A percentile compares a stretch with the other conserved stretches of the same genome.
Evolutionary conservation across 106 monocot species (phyloP).

Genomic region (Apostasia ramifera): DNA sequence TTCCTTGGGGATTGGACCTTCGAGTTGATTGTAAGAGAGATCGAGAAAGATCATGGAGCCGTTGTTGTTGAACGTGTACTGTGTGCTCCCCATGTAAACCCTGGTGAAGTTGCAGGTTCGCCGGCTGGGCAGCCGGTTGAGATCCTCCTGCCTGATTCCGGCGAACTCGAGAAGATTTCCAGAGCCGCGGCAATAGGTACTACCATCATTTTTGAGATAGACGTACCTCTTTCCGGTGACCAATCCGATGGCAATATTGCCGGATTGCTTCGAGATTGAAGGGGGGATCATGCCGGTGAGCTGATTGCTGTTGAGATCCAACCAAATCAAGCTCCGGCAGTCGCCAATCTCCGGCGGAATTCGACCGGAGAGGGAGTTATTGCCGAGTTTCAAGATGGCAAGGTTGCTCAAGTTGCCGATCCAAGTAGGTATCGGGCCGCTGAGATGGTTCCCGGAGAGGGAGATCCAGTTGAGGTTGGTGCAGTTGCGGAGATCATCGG

Average conservation of each 20-base stretch:
- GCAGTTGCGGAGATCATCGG: conserved; percentile 44
- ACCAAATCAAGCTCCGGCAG: conserved; percentile 84
- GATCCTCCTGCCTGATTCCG: conserved; percentile 70
- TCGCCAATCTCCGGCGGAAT: conserved; percentile 86
- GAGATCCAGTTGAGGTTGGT: conserved; percentile 79
- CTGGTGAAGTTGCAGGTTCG: conserved; percentile 77
- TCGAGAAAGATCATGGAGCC: conserved; percentile 91
- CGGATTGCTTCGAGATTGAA: conserved; percentile 58
- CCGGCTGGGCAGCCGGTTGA: conserved; percentile 33
- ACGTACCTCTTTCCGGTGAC: conserved; percentile 76
- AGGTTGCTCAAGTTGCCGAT: conserved; percentile 54
- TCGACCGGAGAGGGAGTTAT: conserved; percentile 75
- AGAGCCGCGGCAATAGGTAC: conserved; percentile 54
- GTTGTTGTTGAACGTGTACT: conserved; percentile 90
- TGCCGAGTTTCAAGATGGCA: conserved; percentile 79
- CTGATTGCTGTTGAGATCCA: conserved; percentile 71
- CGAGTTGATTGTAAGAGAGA: conserved; percentile 70
- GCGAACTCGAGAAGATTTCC: conserved; percentile 84
- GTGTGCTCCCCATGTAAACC: conserved; percentile 75
- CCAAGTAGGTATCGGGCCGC: conserved; percentile 62
- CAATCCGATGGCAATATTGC: conserved; percentile 58
- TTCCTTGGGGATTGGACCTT: conserved; percentile 53
- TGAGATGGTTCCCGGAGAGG: conserved; percentile 63
- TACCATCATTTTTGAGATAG: conserved; percentile 70
- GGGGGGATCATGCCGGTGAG: conserved; percentile 60